A percentile compares a stretch with the other conserved stretches of the same genome.
These are phyloP conservation scores for Alternaria incomplexa DNA, from an alignment of 2,329 filamentous ascomycete genomes.

Conservation along the genomic window DNA sequence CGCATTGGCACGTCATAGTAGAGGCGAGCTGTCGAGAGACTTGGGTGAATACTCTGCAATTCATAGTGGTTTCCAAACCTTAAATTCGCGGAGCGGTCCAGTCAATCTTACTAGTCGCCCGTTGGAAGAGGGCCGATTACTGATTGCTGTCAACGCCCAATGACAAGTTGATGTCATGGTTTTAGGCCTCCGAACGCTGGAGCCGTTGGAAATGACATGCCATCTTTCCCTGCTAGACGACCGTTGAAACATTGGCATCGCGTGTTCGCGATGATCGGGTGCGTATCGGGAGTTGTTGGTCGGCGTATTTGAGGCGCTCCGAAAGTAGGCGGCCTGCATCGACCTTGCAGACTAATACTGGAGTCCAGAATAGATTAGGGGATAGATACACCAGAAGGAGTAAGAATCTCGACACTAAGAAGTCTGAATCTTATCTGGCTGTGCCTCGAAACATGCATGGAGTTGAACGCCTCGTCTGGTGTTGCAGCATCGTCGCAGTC, in stretches of 20 bases:
- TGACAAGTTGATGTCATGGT: not conserved
- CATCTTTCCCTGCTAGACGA: not conserved
- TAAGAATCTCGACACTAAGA: not conserved
- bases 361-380: not conserved
- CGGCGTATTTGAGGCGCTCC: not conserved
- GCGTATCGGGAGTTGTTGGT: not conserved
- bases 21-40: not conserved
- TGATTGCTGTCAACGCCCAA: not conserved
- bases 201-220: not conserved
- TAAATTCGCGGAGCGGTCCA: not conserved
- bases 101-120: conserved; percentile 1
- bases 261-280: not conserved
- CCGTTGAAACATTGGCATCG: not conserved
- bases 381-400: not conserved
- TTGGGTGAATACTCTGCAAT: not conserved
- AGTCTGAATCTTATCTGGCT: not conserved
- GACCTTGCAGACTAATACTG: not conserved
- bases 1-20: not conserved
- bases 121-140: conserved; percentile 8
- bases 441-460: not conserved
- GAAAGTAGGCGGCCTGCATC: conserved; percentile 1
- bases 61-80: not conserved
- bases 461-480: not conserved
- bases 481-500: not conserved
- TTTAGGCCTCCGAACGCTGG: not conserved